Percentiles rank a stretch among this genome's conserved stretches.
These are phyloP conservation scores for Ramaria sp. DNA, from an alignment of 768 basidiomycete species.

Conservation along the genomic window DNA sequence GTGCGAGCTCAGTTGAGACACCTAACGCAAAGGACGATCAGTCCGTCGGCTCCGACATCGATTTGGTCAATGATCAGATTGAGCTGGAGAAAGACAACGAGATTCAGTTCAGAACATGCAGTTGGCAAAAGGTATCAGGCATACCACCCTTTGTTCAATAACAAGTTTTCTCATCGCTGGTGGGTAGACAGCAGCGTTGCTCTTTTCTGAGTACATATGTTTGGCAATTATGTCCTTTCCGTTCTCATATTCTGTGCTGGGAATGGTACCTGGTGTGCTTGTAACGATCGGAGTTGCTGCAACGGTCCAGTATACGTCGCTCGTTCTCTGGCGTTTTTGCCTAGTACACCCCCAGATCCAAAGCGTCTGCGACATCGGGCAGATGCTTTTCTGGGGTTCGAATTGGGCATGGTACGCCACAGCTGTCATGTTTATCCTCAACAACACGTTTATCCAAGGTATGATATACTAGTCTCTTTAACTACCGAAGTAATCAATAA, in stretches of 20 bases:
- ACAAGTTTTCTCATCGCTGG: not conserved
- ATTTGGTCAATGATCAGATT: not conserved
- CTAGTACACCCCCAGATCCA: slow-evolving; percentile 37
- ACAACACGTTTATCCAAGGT: slow-evolving; percentile 47
- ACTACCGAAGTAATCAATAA: not conserved
- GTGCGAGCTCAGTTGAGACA: not conserved
- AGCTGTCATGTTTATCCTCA: slow-evolving; percentile 40
- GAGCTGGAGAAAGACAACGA: slow-evolving; percentile 19
- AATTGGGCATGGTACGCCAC: slow-evolving; percentile 38
- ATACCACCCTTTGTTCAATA: no score
- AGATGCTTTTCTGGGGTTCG: slow-evolving; percentile 35
- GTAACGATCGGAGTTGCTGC: slow-evolving; percentile 30
- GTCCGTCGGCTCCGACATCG: not conserved
- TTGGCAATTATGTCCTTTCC: slow-evolving; percentile 31
- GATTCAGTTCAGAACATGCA: slow-evolving; percentile 31
- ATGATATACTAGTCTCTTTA: not conserved
- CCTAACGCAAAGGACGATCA: not conserved
- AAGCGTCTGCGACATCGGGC: slow-evolving; percentile 42
- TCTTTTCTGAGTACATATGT: slow-evolving; percentile 39
- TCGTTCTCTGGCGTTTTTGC: slow-evolving; percentile 36
- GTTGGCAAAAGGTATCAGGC: slow-evolving; percentile 39
- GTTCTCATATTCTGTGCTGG: slow-evolving; percentile 32
- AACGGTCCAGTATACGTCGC: slow-evolving; percentile 33
- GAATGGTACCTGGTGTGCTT: slow-evolving; percentile 31
- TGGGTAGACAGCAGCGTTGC: slow-evolving; percentile 28